These are phyloP conservation scores for Colletotrichum sp. DNA, from an alignment of 2,329 filamentous ascomycete genomes.

Conservation along the genomic window DNA sequence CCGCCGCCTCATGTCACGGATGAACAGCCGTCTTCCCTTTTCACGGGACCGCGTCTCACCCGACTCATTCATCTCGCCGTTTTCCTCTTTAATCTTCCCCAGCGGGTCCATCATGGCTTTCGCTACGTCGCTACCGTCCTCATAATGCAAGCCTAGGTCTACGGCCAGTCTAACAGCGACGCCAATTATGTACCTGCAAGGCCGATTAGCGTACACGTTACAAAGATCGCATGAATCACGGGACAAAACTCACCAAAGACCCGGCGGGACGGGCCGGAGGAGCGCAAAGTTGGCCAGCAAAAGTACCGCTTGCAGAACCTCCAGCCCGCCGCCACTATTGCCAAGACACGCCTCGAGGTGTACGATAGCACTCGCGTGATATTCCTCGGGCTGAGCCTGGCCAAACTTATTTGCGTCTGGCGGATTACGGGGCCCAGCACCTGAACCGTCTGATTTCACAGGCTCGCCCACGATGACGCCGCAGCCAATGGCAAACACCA, in stretches of 20 bases:
- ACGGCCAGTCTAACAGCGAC: conserved; percentile 90
- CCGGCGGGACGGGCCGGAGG: conserved; percentile 87
- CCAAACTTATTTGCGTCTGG: conserved; percentile 37
- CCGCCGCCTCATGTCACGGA: conserved; percentile 83
- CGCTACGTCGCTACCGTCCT: conserved; percentile 76
- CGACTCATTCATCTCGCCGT: conserved; percentile 25
- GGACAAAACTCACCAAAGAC: conserved; percentile 69
- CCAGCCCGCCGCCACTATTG: conserved; percentile 84
- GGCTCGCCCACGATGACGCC: conserved; percentile 84
- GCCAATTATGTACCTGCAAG: conserved; percentile 81
- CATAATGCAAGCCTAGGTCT: conserved; percentile 90
- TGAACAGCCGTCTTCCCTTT: conserved; percentile 78
- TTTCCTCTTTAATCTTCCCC: conserved; percentile 35
- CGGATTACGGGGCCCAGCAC: conserved; percentile 30
- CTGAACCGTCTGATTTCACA: conserved; percentile 51
- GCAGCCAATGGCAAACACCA: conserved; percentile 94
- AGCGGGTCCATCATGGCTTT: conserved; percentile 54
- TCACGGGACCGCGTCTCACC: conserved; percentile 36
- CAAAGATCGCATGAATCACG: background rate
- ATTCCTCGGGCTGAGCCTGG: conserved; percentile 86
- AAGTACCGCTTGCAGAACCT: conserved; percentile 92
- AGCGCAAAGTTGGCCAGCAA: conserved; percentile 91
- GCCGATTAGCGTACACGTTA: background rate
- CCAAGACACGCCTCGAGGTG: conserved; percentile 89
- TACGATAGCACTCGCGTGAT: conserved; percentile 92